Base-by-base conservation (phyloP, 129 eudicot species). In the Flaveria ramosissima region DNA sequence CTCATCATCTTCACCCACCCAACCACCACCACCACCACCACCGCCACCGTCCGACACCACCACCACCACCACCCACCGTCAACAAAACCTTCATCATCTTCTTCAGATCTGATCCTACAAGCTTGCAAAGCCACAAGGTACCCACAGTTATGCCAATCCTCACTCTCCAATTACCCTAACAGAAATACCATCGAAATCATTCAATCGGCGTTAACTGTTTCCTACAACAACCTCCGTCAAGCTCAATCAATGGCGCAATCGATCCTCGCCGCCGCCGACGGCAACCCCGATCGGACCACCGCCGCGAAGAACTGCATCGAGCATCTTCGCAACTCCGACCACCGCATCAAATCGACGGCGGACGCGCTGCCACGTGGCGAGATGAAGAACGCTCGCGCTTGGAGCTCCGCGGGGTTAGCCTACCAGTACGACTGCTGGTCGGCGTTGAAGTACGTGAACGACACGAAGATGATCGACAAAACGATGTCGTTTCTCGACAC, bases 381-480 rank as follows among this genome's bases (percentile, higher is more conserved):
- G 67, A 62, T 50, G 21, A 89, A 85, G 79, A 89, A 93, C 66
- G 89, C 83, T 0, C 89, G 98, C 0, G 96, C 98, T 1, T 93
- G 97, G 97, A 74, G 80, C 53, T 78, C 87, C 65, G 95, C 97
- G 7, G 86, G 87, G 13, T 32, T 90, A 69, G 89, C 81, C 3
- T 93, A 90, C 87, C 92, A 90, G 80, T 88, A 88, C 83, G 97
- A 83, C 72, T 88, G 97, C 73, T 90, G 95, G 98, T 90, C 97
- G 0, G 91, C 79, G 0, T 59, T 90, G 26, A 90, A 86, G 65
- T 82, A 88, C 83, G 97, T 88, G 0, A 90, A 93, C 82, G 83
- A 80, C 45, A 85, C 87, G 4, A 43, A 77, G 0, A 4, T 46
- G 76, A 85, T 93, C 21, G 76, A 80, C 79, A 39, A 82, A 70